Evolutionary conservation across 768 basidiomycete genomes (phyloP), one percentile per base, ranked within the genome.

Genomic region (Mycena polygramma): DNA sequence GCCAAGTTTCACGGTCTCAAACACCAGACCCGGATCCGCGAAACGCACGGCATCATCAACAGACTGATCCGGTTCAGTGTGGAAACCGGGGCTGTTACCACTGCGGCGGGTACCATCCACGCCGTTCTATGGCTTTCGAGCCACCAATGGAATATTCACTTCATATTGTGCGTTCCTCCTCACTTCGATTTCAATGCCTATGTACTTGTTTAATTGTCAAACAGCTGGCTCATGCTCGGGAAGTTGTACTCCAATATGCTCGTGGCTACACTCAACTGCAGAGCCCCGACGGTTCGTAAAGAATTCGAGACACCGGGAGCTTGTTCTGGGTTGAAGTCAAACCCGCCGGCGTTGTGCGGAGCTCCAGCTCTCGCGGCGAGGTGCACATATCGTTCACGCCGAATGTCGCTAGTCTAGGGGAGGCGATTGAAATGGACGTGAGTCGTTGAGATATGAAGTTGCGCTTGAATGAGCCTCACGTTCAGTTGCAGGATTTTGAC

Each of bases 1-100:
- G 48, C 19, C 54, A 41, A 70, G 69, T 15, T 75, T 75, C 52
- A 52, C 73, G 77, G 35, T 69, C 75, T 41, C 5, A 72, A 57
- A n/a, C 54, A n/a, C 35, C 24, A 2, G 22, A 13, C 63, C 3
- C 22, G 9, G 36, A 69, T 61, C n/a, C 52, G 55, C 8, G 60
- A 57, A 0, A 74, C 75, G 2, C 54, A 46, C 72, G 78, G 64
- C 72, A 57, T 84, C 80, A 8, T 83, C 78, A n/a, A 75, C 69
- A 37, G 57, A 55, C 24, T 75, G 17, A 72, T 74, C 24, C 69
- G 64, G 2, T 73, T 71, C 63, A 60, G 52, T 24, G 59, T 72
- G 0, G 75, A 76, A 68, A 76, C 74, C 9, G 74, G 72, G 4
- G 51, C 48, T 10, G n/a, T 73, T 11, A 73, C 69, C 3, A 73